Evolutionary conservation across 176 grass and related monocot genomes (phyloP), one percentile per base, ranked within the genome.

Genomic region (Phragmites australis): DNA sequence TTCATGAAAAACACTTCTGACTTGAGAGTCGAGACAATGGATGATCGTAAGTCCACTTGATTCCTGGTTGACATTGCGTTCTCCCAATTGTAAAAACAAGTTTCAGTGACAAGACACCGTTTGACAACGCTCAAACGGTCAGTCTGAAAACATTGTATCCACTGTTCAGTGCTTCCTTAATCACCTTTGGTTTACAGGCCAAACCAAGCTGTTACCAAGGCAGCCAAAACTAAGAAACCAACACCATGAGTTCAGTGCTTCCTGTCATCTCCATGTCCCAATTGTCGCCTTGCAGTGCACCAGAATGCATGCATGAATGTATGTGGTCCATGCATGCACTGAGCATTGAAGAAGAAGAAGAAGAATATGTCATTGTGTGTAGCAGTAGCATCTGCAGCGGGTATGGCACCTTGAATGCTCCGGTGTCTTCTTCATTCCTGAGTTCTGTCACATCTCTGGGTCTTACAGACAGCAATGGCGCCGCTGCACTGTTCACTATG

Each of bases 281-380:
- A 45, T 65, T 55, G 59, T 55, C 54, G 34, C 26, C 58, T 66
- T 66, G 81, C 70, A 54, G 48, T 67, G 68, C 19, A 76, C 46
- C 46, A 46, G 49, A 18, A 78, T 74, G 63, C 41, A 12, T 45
- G 31, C 39, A 46, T 25, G 75, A 65, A 68, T 79, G 71, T 22
- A 76, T 53, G 70, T 47, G 70, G 76, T 89, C 69, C 69, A 81
- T 89, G 66, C 66, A 68, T 79, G 68, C 43, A 81, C 70, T 70
- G 29, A 43, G 37, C 27, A 78, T 56, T n/a, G n/a, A n/a, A n/a
- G n/a, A n/a, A n/a, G n/a, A n/a, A n/a, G n/a, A n/a, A n/a, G n/a
- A n/a, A n/a, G n/a, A n/a, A n/a, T n/a, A n/a, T n/a, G n/a, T n/a
- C n/a, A n/a, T n/a, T n/a, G n/a, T n/a, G 46, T 60, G 30, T 70